Evolutionary conservation across 331 rosid species (phyloP).

Genomic region (Arachis monticola): DNA sequence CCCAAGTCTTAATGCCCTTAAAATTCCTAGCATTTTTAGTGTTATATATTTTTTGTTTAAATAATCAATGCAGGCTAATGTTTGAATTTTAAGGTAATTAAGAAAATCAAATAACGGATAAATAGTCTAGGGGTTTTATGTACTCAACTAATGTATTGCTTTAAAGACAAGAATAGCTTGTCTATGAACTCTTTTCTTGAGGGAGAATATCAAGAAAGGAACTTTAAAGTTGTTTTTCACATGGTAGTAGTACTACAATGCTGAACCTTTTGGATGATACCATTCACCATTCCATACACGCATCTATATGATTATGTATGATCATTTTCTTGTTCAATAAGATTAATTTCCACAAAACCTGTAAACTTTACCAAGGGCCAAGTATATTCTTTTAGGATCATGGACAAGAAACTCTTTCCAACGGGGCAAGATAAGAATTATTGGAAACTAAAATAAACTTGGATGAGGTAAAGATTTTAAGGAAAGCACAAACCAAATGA

Average conservation of each 20-base stretch:
- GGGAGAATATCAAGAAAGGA: slow-evolving; percentile 47
- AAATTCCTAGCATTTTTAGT: slow-evolving; percentile 63
- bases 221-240: slow-evolving; percentile 32
- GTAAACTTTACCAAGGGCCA: slow-evolving; percentile 25
- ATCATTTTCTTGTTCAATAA: neutral
- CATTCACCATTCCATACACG: too few relatives aligned
- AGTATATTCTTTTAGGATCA: slow-evolving; percentile 40
- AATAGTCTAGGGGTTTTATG: neutral
- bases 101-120: neutral
- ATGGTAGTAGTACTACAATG: neutral
- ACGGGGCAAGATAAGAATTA: slow-evolving; percentile 36
- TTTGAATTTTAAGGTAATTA: neutral
- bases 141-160: too few relatives aligned
- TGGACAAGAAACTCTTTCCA: slow-evolving; percentile 28
- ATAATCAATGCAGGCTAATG: neutral
- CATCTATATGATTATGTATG: too few relatives aligned
- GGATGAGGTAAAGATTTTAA: too few relatives aligned
- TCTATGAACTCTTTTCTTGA: slow-evolving; percentile 62
- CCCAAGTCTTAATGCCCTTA: slow-evolving; percentile 43
- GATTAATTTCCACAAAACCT: slow-evolving; percentile 1
- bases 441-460: neutral
- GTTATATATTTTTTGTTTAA: too few relatives aligned
- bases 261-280: slow-evolving; percentile 14
- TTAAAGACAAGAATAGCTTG: slow-evolving; percentile 34
- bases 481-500: slow-evolving; percentile 26